Base-by-base conservation (phyloP, 768 basidiomycete species). In the Boletus speciosus region DNA sequence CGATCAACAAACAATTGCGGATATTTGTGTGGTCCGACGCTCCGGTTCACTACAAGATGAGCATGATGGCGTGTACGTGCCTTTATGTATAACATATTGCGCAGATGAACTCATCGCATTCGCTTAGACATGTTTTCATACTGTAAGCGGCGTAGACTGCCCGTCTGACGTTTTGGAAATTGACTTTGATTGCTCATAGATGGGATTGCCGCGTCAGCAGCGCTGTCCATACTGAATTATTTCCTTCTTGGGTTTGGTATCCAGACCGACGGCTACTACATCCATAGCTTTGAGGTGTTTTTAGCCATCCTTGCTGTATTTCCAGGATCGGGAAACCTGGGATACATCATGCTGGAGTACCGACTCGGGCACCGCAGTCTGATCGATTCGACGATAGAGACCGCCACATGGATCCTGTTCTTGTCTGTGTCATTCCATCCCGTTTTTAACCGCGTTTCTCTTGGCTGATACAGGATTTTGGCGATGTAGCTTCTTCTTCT, bases 221-320 rank as follows among this genome's bases (percentile, higher is more conserved):
- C 80, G 15, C 80, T 90, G 51, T 77, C 78, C 4, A 54, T 88
- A 14, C 71, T 90, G 72, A 90, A 90, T 71, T 90, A 90, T 66
- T 71, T 86, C 36, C 67, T 90, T 34, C 82, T 90, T 21, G 88
- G 88, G 5, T 88, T 85, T 69, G 76, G 73, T 55, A 80, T 89
- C 64, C 77, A 78, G n/a, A 81, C 86, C 15, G 88, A 90, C 58
- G 85, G 81, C 5, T 90, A 81, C 68, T 90, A 89, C 68, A 77
- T 87, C 69, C 86, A 85, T 70, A 81, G 80, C 63, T 90, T 90
- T 71, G 88, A 91, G 69, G 82, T 90, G 51, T 90, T 84, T 78
- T 77, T 91, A 23, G 83, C 89, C 15, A 85, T 83, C 14, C 76
- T 82, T 1, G 78, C 83, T 2, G 86, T 90, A 5, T 90, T 90